Base-by-base conservation (phyloP, 1,284 basidiomycete species). In the Puccinia triticina region DNA sequence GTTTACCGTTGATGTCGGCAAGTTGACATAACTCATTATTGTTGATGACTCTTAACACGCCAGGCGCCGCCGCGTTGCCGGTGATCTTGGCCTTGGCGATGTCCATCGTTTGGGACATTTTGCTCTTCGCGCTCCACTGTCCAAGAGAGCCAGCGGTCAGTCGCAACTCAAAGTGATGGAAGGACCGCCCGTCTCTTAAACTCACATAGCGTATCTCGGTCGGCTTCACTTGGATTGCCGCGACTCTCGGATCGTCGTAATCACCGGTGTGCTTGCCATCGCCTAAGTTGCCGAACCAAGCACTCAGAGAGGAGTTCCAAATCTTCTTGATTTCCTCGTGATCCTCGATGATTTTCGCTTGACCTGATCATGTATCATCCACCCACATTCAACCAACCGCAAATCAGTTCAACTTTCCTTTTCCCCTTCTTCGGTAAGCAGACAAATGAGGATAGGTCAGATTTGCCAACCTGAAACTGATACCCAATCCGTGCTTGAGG, bases 221-320 rank as follows among this genome's bases (percentile, higher is more conserved):
- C 0, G 95, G 94, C 75, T 92, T 87, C 66, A 97, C 91, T 86
- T 95, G 91, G 84, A 97, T 92, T 57, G 94, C 86, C 0, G 91
- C 90, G 3, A 97, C 90, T 40, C 95, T 91, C 0, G 94, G 93
- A 84, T 97, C 95, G 82, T 90, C 89, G 79, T 90, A 90, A 85
- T 93, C 91, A 48, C 95, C 95, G 84, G 91, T 93, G 87, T 95
- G 93, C 23, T 92, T 88, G n/a, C 93, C 93, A 85, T 96, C 95
- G 71, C 92, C 91, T 83, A 95, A 89, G 86, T 96, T 92, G 29
- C 93, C 93, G 85, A 96, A 96, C 90, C 94, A 96, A 0, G 92
- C 93, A 16, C 91, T 88, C 64, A 90, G 88, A 92, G 89, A 85
- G 3, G 89, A 85, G 82, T 89, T 91, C 91, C 92, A 95, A 82